Base-by-base conservation (phyloP, 352 stramenopile genomes). In the Globisporangium cylindrosporum region DNA sequence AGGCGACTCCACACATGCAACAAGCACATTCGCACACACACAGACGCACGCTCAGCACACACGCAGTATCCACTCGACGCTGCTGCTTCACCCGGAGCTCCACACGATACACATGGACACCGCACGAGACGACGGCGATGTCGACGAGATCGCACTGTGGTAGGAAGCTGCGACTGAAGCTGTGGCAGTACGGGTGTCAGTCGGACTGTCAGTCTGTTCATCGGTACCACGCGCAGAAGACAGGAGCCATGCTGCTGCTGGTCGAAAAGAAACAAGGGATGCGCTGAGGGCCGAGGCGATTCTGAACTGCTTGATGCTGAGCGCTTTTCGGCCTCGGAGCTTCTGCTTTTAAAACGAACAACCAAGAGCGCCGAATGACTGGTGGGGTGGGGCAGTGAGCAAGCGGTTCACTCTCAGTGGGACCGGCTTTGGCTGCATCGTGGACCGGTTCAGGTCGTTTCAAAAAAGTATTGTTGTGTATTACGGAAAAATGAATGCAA, bases 11-110 rank as follows among this genome's bases (percentile, higher is more conserved):
- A 60, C 56, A 61, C 55, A 61, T n/a, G 56, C 32, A 65, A 65
- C 29, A 70, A 32, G 69, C 32, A 59, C 57, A 64, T 49, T 78
- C 56, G 51, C 9, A 61, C 10, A 41, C 10, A 41, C 24, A 34
- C 8, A 59, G 9, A 69, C 22, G 57, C 29, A 53, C 46, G 66
- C 32, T 7, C 27, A 64, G 66, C 22, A 69, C 32, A 64, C 38
- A 67, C 27, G 34, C 32, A 48, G 12, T 4, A 48, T 48, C 41
- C 41, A 48, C 41, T 4, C 14, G 4, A 12, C 36, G 10, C 36
- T n/a, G 38, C 38, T 46, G 38, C 38, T 46, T 20, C 38, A 46
- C 20, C 3, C 12, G 1, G 14, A 5, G 38, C 12, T 5, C 38
- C 2, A 48, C 41, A 48, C 14, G 15, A n/a, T 4, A 43, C 8